These are phyloP conservation scores for Phytophthora crassamura DNA, from an alignment of 352 stramenopile species.

Conservation along the genomic window DNA sequence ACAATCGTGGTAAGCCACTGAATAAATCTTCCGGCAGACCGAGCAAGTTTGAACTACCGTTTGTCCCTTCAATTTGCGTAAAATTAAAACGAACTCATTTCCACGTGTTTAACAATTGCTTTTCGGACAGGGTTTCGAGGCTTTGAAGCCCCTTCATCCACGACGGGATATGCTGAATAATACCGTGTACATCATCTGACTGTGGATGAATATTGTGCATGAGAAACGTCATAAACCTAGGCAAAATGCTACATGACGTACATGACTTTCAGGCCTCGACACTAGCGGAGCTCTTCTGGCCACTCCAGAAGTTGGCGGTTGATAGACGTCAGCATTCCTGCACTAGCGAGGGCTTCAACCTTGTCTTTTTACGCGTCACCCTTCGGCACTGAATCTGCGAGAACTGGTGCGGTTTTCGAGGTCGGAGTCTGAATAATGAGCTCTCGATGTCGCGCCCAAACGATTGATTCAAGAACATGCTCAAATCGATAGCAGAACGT, in stretches of 20 bases:
- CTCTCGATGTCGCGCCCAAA: slow-evolving; percentile 18
- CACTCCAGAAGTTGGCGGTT: slow-evolving; percentile 31
- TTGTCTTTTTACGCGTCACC: slow-evolving; percentile 19
- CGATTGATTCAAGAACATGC: slow-evolving; percentile 14
- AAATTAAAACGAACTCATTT: no score
- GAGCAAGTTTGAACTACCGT: slow-evolving; percentile 10
- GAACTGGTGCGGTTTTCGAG: no score
- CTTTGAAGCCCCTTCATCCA: slow-evolving; percentile 32
- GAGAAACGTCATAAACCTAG: not conserved
- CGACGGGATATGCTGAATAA: slow-evolving; percentile 14
- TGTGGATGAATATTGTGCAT: slow-evolving; percentile 8
- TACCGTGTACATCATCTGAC: slow-evolving; percentile 38
- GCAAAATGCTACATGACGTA: slow-evolving; percentile 18
- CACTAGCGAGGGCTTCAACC: slow-evolving; percentile 22
- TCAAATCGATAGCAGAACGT: slow-evolving; percentile 35
- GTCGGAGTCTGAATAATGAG: slow-evolving; percentile 15
- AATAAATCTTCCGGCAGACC: slow-evolving; percentile 31
- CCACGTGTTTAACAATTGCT: no score
- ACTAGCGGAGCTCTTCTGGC: slow-evolving; percentile 34
- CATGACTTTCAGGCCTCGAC: slow-evolving; percentile 38
- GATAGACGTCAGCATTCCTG: slow-evolving; percentile 37
- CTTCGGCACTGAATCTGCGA: slow-evolving; percentile 34
- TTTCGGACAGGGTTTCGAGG: slow-evolving; percentile 1
- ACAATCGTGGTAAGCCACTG: slow-evolving; percentile 20
- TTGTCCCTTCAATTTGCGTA: no score